These are phyloP conservation scores for Metroxylon sagu DNA, from an alignment of 176 grass and related monocot species.

Conservation along the genomic window DNA sequence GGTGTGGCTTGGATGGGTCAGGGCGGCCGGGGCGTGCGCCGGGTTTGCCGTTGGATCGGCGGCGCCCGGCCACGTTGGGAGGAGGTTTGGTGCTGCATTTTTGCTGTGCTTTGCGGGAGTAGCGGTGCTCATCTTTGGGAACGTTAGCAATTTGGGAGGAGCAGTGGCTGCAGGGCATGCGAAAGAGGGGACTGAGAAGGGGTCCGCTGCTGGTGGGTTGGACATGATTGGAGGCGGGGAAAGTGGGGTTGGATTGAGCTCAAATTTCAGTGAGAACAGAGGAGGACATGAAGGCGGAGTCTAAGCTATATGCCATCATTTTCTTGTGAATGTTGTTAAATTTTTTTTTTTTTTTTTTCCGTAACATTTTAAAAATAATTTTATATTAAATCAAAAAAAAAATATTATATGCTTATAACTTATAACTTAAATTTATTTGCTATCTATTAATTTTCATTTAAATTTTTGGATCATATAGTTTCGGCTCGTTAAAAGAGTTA, in stretches of 20 bases:
- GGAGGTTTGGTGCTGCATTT: slow-evolving; percentile 60
- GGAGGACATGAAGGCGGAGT: slow-evolving; percentile 16
- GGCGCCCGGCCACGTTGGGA: slow-evolving; percentile 45
- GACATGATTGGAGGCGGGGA: slow-evolving; percentile 50
- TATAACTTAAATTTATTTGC: no score
- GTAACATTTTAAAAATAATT: no score
- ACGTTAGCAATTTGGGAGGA: slow-evolving; percentile 61
- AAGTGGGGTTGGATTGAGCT: slow-evolving; percentile 3
- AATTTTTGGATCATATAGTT: no score
- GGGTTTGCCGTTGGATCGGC: slow-evolving; percentile 63
- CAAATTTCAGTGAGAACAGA: slow-evolving; percentile 26
- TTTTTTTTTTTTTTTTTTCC: no score
- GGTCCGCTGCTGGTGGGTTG: slow-evolving; percentile 23
- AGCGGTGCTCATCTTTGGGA: slow-evolving; percentile 74
- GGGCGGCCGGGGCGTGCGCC: slow-evolving; percentile 38
- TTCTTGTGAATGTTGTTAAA: no score
- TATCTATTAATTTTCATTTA: no score
- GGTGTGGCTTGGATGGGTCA: slow-evolving; percentile 48
- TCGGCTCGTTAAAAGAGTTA: no score
- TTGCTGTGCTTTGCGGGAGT: slow-evolving; percentile 66
- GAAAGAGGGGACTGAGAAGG: slow-evolving; percentile 63
- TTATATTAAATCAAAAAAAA: no score
- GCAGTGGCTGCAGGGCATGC: slow-evolving; percentile 59
- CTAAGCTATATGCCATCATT: no score
- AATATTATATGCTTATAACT: no score